Percentiles rank a stretch among this genome's conserved stretches.
Evolutionary conservation across 306 rosid species (phyloP).

Genomic region (Corylus heterophylla): DNA sequence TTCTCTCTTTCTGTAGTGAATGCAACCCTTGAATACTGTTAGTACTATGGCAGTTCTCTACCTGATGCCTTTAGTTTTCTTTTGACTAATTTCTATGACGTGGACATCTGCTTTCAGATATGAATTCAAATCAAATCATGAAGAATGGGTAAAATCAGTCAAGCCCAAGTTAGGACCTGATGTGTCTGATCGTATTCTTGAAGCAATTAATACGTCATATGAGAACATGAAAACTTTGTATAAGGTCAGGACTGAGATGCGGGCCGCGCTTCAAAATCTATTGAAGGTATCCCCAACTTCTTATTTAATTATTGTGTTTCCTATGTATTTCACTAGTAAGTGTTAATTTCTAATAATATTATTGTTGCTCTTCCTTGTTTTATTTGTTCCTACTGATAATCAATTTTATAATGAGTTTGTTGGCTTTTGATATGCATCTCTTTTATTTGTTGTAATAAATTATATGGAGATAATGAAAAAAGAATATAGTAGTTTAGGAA

Average conservation of each 20-base stretch:
- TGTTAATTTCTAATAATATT: background rate
- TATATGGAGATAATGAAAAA: no score
- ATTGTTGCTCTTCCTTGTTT: background rate
- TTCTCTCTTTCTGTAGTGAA: background rate
- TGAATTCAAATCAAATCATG: constrained; percentile 85
- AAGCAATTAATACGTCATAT: constrained; percentile 53
- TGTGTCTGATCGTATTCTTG: constrained; percentile 51
- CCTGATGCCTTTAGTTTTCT: constrained; percentile 13
- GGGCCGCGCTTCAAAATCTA: constrained; percentile 69
- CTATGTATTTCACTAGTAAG: background rate
- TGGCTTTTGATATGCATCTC: background rate
- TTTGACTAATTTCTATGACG: constrained; percentile 19
- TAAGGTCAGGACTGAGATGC: constrained; percentile 82
- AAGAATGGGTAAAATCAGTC: constrained; percentile 77
- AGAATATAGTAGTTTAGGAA: background rate
- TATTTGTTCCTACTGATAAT: background rate
- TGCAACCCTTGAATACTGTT: background rate
- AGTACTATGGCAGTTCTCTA: background rate
- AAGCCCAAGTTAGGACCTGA: constrained; percentile 63
- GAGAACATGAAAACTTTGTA: constrained; percentile 67
- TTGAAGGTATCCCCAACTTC: constrained; percentile 60
- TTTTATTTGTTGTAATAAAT: background rate
- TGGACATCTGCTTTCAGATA: constrained; percentile 55
- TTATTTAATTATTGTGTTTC: constrained; percentile 1
- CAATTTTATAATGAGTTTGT: background rate